Base-by-base conservation (phyloP, 1,284 basidiomycete genomes). In the Mycosarcoma mackinlayi region DNA sequence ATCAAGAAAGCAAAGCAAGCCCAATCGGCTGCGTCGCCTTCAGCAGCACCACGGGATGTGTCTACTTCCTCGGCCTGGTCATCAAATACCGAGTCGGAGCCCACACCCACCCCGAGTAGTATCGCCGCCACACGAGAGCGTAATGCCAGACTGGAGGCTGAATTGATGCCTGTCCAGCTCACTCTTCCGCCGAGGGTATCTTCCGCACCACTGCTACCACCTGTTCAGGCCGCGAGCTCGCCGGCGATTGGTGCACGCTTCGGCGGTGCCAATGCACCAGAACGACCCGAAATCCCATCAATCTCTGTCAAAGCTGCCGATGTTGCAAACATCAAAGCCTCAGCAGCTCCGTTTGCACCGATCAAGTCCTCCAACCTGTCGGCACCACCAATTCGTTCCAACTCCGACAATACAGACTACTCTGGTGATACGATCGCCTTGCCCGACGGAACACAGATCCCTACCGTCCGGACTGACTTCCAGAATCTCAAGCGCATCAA, bases 21-120 rank as follows among this genome's bases (percentile, higher is more conserved):
- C 3, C 53, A 54, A 27, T 27, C 21, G 14, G 25, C 46, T 23
- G 34, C 46, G 10, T 30, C 50, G 6, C 16, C 31, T n/a, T 46
- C 42, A 6, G 34, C 51, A 7, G 46, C 52, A 6, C 19, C 33
- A 3, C 33, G 49, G 10, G 31, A 30, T 4, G 48, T 46, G 8
- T 56, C 56, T 9, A 42, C 34, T 13, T 48, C 53, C 5, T 67
- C 62, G 6, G 45, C 48, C 2, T 73, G 73, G 73, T 71, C 67
- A 1, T 65, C 66, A 0, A 53, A 44, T n/a, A 59, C 45, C 19
- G 73, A 67, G 13, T 74, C 71, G 1, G 59, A 65, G 16, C 71
- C 62, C 3, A 76, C 73, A 5, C 73, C 73, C 3, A 76, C 71
- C 3, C 71, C 67, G 3, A 74, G 71, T 46, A 76, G 73, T 37